Base-by-base conservation (phyloP, 306 rosid species). In the Urtica urens region DNA sequence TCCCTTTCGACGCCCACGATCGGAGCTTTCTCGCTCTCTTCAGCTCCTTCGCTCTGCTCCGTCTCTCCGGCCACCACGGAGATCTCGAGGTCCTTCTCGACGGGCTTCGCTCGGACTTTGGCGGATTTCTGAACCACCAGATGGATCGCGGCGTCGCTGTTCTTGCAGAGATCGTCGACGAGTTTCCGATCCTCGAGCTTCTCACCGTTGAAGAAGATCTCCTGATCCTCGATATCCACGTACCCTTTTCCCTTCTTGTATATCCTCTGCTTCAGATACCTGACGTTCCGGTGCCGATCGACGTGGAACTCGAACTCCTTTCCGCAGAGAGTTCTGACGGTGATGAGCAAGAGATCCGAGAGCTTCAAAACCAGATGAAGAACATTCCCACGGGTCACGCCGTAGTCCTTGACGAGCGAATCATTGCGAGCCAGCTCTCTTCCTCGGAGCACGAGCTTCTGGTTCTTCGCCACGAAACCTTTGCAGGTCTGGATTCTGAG, bases 131-230 rank as follows among this genome's bases (percentile, higher is more conserved):
- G 59, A 29, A 77, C 70, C 69, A 75, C 60, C 65, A 84, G 68
- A 62, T 78, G 90, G 62, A 83, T 69, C 23, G 74, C 77, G 50
- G 72, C 70, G 45, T 72, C 73, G 10, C 60, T 63, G 40, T 73
- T 60, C 55, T 60, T 77, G 60, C 77, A 68, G 15, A 83, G 72
- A 49, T 83, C 90, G 46, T 77, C 62, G 43, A 83, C 64, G 59
- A 83, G 75, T 60, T 78, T 77, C 74, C 75, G 81, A 64, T 84
- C 86, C 33, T 80, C 92, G 50, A 84, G 86, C 33, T 58, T 72
- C 69, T 80, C 76, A n/a, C 92, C 94, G 45, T 80, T 67, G 58
- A 69, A 77, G 49, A 66, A 34, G 47, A 84, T 63, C 63, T 84
- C 92, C 52, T 80, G 83, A 57, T 80, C 79, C 49, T 71, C 65